phyloP scores from a whole-genome alignment of 371 early-diverging fungal genomes.

The Saksenaea vasiformis region DNA sequence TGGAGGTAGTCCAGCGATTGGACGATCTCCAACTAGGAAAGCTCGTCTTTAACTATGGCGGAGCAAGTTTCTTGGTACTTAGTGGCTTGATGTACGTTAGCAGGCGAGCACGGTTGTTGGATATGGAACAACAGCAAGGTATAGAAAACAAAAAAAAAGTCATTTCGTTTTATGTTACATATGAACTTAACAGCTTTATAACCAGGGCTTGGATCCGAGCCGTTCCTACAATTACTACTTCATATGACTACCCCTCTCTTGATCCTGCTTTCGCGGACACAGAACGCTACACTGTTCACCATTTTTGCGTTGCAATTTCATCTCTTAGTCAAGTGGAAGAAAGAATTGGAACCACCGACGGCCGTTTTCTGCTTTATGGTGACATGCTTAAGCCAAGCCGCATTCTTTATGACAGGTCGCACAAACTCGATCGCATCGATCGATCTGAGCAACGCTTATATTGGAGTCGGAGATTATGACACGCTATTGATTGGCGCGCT shows the following conservation, averaged over 20 bases:
- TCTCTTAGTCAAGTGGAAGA: slow-evolving; percentile 39
- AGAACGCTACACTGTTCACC: slow-evolving; percentile 61
- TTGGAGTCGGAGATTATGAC: slow-evolving; percentile 71
- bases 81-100: slow-evolving; percentile 32
- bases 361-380: slow-evolving; percentile 17
- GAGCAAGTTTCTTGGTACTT: slow-evolving; percentile 32
- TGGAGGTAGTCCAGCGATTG: slow-evolving; percentile 28
- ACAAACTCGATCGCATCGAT: slow-evolving; percentile 79
- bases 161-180: background rate
- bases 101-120: slow-evolving; percentile 27
- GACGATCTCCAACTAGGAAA: slow-evolving; percentile 37
- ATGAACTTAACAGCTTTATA: background rate
- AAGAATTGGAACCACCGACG: background rate
- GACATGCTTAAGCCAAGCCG: slow-evolving; percentile 41
- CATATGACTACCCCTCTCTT: slow-evolving; percentile 49
- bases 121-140: slow-evolving; percentile 9
- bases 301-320: slow-evolving; percentile 58
- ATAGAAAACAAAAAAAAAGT: background rate
- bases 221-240: slow-evolving; percentile 30
- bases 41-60: slow-evolving; percentile 42
- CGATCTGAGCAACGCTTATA: slow-evolving; percentile 78
- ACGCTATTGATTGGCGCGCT: slow-evolving; percentile 63
- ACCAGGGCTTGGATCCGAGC: background rate
- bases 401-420: slow-evolving; percentile 76
- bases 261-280: slow-evolving; percentile 60